These are phyloP conservation scores for Penicillium odoratum DNA, from an alignment of 495 filamentous ascomycete species.

Conservation along the genomic window DNA sequence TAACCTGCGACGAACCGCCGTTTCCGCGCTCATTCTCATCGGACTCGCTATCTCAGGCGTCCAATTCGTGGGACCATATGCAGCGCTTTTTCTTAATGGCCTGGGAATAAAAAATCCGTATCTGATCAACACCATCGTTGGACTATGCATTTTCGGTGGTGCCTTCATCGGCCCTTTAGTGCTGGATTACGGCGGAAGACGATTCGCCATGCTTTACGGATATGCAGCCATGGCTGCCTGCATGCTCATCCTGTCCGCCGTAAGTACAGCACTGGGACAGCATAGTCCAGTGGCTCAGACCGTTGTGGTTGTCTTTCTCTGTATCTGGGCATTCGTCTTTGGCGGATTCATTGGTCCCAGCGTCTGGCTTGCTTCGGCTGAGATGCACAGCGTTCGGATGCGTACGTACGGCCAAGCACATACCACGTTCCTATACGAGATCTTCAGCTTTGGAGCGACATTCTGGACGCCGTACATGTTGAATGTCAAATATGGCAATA, in stretches of 20 bases:
- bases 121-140: conserved; percentile 30
- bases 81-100: conserved; percentile 24
- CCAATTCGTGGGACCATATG: conserved; percentile 31
- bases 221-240: conserved; percentile 27
- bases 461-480: conserved; percentile 37
- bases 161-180: conserved; percentile 23
- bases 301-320: conserved; percentile 26
- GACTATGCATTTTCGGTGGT: conserved; percentile 28
- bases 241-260: conserved; percentile 28
- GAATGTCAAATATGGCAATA: conserved; percentile 23
- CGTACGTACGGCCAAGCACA: conserved; percentile 33
- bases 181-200: conserved; percentile 30
- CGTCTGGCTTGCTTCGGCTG: conserved; percentile 22
- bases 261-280: conserved; percentile 20
- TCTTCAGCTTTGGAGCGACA: conserved; percentile 28
- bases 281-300: conserved; percentile 10
- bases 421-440: conserved; percentile 23
- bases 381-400: conserved; percentile 33
- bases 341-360: conserved; percentile 27
- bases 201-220: conserved; percentile 23
- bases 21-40: conserved; percentile 25
- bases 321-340: conserved; percentile 31
- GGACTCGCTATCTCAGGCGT: conserved; percentile 28
- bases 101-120: conserved; percentile 29
- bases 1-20: conserved; percentile 24